These are phyloP conservation scores for Phialemoniopsis sp. DNA, from an alignment of 2,329 filamentous ascomycete genomes.

Conservation along the genomic window DNA sequence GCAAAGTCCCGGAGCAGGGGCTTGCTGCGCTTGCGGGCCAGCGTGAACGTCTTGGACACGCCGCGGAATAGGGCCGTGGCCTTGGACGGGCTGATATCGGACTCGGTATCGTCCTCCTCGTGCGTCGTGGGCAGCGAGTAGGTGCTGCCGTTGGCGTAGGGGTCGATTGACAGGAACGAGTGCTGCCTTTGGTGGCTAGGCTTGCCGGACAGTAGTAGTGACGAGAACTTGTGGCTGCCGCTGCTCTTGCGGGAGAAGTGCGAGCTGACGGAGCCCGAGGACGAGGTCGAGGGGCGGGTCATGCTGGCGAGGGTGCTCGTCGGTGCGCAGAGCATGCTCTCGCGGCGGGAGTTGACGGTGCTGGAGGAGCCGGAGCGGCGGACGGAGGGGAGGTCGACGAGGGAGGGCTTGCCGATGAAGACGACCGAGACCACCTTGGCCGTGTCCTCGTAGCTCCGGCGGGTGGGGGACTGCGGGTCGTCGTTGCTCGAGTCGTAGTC, in stretches of 20 bases:
- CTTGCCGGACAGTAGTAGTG: constrained; percentile 21
- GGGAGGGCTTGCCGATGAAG: constrained; percentile 54
- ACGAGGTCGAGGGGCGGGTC: constrained; percentile 23
- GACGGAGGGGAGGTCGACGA: constrained; percentile 41
- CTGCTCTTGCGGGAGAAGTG: constrained; percentile 37
- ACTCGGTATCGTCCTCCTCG: constrained; percentile 16
- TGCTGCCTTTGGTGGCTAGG: constrained; percentile 31
- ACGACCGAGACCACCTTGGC: constrained; percentile 57
- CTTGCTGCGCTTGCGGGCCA: constrained; percentile 51
- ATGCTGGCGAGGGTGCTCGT: constrained; percentile 13
- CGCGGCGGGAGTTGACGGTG: constrained; percentile 22
- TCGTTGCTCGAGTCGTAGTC: constrained; percentile 31
- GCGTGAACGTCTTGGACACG: constrained; percentile 43
- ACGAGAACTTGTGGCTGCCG: constrained; percentile 24
- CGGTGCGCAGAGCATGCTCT: constrained; percentile 11
- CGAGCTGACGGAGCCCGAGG: constrained; percentile 33
- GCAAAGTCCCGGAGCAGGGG: constrained; percentile 32
- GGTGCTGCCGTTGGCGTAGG: constrained; percentile 38
- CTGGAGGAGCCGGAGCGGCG: constrained; percentile 39
- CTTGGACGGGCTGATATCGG: constrained; percentile 30
- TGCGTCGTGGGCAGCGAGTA: constrained; percentile 16
- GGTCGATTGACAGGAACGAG: constrained; percentile 50
- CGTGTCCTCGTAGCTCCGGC: constrained; percentile 47
- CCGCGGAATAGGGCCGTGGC: constrained; percentile 45
- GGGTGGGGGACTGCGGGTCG: constrained; percentile 18